Base-by-base conservation (phyloP, 1,284 basidiomycete genomes). In the Cryptococcus neoformans region DNA sequence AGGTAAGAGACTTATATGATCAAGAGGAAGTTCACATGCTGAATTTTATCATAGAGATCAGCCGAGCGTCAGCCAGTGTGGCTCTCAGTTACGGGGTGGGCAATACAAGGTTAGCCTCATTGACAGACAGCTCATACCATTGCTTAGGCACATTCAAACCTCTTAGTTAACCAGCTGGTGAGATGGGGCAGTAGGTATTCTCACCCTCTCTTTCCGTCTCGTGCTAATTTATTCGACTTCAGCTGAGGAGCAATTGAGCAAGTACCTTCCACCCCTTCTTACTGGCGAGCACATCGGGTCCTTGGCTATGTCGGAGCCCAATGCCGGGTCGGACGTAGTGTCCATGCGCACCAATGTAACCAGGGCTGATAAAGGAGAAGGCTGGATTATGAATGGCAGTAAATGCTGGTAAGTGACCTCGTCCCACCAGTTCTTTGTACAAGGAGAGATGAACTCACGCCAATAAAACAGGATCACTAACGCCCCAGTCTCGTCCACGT, bases 291-390 rank as follows among this genome's bases (percentile, higher is more conserved):
- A 91, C 74, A 84, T 97, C 37, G 94, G 94, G 47, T 87, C 88
- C 62, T 81, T 97, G 53, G 94, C 93, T 9, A 97, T 97, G 94
- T 91, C 88, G 65, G 93, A 97, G 78, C 83, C 89, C 1, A 91
- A 88, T 14, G 86, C 87, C 61, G 93, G 93, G 49, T 92, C 90
- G 67, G 93, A 97, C 75, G 92, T 97, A 21, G 86, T 96, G 21
- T 89, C 87, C 67, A 97, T 96, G 94, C 83, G 82, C 67, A 81
- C 92, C 50, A 85, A 82, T 54, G 92, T 92, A 14, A 85, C 87
- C 59, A 36, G 42, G 17, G 7, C 10, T 16, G 88, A 87, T 76
- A 82, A 88, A n/a, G 55, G 48, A 38, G 88, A 85, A 42, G 85
- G 87, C 44, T 96, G 85, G 80, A 80, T 82, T 57, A 74, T 96